These are phyloP conservation scores for Aspergillus asperescens DNA, from an alignment of 495 filamentous ascomycete genomes.

Conservation along the genomic window DNA sequence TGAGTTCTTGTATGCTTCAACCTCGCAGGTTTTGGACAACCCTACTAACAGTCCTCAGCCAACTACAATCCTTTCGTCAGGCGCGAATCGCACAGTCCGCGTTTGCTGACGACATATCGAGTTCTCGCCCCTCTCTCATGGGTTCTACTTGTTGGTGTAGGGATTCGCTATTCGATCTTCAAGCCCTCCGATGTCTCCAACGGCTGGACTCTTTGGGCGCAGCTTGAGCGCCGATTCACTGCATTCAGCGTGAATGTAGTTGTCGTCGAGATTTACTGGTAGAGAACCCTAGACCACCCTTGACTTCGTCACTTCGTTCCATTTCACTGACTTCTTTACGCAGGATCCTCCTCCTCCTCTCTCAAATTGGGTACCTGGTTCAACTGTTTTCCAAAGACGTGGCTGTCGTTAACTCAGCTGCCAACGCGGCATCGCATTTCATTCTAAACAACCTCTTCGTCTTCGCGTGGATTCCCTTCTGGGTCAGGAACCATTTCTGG, in stretches of 20 bases:
- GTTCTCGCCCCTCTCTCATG: constrained; percentile 65
- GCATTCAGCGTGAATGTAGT: constrained; percentile 69
- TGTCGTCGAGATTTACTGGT: constrained; percentile 77
- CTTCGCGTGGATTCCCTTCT: constrained; percentile 75
- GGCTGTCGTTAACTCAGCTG: constrained; percentile 59
- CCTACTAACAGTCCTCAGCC: too few species aligned
- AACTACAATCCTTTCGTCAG: constrained; percentile 58
- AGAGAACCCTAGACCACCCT: constrained; percentile 10
- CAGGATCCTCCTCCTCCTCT: constrained; percentile 68
- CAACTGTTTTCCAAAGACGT: constrained; percentile 65
- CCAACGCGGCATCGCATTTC: constrained; percentile 75
- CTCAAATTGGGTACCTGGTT: constrained; percentile 69
- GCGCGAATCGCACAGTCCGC: constrained; percentile 52
- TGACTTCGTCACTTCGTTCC: not conserved
- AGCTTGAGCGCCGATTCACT: constrained; percentile 58
- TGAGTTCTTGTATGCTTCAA: constrained; percentile 5
- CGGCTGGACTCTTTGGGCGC: constrained; percentile 59
- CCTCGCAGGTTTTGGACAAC: not conserved
- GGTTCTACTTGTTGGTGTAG: constrained; percentile 60
- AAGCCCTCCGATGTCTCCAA: constrained; percentile 55
- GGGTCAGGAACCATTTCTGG: constrained; percentile 69
- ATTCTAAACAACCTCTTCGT: constrained; percentile 78
- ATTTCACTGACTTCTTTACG: not conserved
- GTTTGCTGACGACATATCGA: constrained; percentile 54
- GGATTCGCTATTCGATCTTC: constrained; percentile 64